A percentile compares a stretch with the other conserved stretches of the same genome.
Conservation (phyloP, 1,139 yeast species). For the Kodamaea arcana region DNA sequence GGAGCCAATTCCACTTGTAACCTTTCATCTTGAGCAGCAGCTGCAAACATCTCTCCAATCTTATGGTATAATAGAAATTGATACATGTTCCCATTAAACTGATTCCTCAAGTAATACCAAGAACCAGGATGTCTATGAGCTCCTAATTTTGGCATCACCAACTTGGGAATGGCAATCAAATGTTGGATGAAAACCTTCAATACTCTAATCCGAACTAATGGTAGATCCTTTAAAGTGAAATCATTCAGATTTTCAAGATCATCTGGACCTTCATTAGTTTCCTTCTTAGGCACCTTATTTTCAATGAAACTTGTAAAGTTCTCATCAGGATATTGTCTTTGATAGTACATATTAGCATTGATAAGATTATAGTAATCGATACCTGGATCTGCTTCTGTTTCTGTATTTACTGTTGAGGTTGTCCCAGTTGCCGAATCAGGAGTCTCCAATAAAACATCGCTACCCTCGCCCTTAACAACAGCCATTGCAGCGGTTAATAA, state of each 20-base stretch:
- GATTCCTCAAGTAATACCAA: constrained; percentile 40
- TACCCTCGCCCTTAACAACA: constrained; percentile 12
- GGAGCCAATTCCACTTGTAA: constrained; percentile 9
- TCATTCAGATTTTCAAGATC: constrained; percentile 14
- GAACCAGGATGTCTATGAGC: constrained; percentile 42
- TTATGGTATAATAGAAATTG: constrained; percentile 36
- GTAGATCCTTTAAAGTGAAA: constrained; percentile 12
- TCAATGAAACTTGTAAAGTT: constrained; percentile 30
- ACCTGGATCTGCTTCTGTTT: constrained; percentile 13
- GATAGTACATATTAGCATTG: constrained; percentile 29
- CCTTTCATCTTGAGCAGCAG: constrained; percentile 11
- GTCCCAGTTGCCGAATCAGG: constrained; percentile 8
- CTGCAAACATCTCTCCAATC: constrained; percentile 20
- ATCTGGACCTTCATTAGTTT: constrained; percentile 8
- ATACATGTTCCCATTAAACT: constrained; percentile 36
- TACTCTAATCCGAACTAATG: constrained; percentile 12
- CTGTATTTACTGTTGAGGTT: constrained; percentile 7
- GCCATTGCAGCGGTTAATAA: constrained; percentile 14
- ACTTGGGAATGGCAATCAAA: constrained; percentile 28
- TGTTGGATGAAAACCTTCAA: constrained; percentile 17
- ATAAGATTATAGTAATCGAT: constrained; percentile 25
- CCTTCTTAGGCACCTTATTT: constrained; percentile 6
- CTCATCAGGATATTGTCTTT: constrained; percentile 25
- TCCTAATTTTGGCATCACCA: constrained; percentile 34
- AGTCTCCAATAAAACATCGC: constrained; percentile 5